Evolutionary conservation across 371 early-diverging fungal genomes (phyloP).

Genomic region (Mortierella sp.): DNA sequence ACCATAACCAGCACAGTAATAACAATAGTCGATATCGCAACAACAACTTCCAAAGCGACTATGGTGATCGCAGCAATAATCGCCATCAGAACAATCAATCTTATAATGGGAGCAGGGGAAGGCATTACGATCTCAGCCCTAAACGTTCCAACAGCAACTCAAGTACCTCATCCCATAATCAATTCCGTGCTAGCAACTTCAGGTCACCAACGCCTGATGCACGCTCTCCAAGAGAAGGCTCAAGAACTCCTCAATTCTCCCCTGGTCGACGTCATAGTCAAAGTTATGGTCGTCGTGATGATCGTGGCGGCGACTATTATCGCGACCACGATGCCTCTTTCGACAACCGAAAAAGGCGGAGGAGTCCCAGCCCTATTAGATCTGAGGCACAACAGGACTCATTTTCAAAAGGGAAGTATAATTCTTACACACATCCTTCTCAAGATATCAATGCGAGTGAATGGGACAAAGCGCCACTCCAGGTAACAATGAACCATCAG

Average conservation of each 20-base stretch:
- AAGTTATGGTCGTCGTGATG: background rate
- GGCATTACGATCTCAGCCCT: background rate
- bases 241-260: background rate
- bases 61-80: background rate
- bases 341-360: slow-evolving; percentile 3
- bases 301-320: background rate
- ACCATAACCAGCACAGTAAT: background rate
- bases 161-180: background rate
- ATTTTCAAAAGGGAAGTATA: background rate
- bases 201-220: slow-evolving; percentile 21
- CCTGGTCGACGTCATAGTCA: slow-evolving; percentile 13
- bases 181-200: slow-evolving; percentile 1
- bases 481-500: background rate
- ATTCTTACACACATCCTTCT: background rate
- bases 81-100: background rate
- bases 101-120: background rate
- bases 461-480: background rate
- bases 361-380: slow-evolving; percentile 2
- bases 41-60: background rate
- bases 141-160: background rate
- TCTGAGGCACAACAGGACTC: background rate
- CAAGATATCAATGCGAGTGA: background rate
- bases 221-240: slow-evolving; percentile 13
- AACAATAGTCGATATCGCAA: background rate
- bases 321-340: background rate